Evolutionary conservation across 2,329 filamentous ascomycete species (phyloP).

Genomic region (Fusarium denticulatum): DNA sequence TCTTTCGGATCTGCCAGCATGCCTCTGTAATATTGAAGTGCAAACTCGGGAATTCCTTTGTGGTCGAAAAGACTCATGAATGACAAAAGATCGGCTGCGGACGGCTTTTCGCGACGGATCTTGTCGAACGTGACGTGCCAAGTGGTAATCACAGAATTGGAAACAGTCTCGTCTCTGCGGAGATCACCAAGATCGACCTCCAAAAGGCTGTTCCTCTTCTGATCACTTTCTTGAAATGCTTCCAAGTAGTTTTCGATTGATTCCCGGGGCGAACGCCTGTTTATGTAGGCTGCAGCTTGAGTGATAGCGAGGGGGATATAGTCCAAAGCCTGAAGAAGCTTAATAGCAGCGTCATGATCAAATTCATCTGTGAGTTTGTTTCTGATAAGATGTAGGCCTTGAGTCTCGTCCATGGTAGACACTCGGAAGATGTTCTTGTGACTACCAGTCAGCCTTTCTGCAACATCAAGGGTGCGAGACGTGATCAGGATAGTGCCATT

Average conservation of each 20-base stretch:
- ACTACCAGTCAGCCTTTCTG: conserved; percentile 20
- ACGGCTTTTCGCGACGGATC: neutral
- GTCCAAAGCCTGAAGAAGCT: conserved; percentile 38
- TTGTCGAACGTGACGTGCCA: conserved; percentile 26
- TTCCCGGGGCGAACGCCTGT: conserved; percentile 25
- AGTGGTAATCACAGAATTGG: conserved; percentile 9
- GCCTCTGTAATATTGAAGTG: neutral
- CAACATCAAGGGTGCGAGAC: conserved; percentile 18
- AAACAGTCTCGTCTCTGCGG: conserved; percentile 17
- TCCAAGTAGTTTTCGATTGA: conserved; percentile 47
- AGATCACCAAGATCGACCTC: conserved; percentile 39
- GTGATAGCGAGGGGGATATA: conserved; percentile 46
- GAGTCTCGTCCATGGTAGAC: conserved; percentile 12
- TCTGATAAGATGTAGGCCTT: conserved; percentile 21
- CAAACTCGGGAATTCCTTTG: conserved; percentile 9
- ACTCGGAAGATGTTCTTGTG: conserved; percentile 11
- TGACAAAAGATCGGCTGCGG: neutral
- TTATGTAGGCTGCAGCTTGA: conserved; percentile 46
- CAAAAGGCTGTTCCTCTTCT: conserved; percentile 40
- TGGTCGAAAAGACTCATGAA: conserved; percentile 34
- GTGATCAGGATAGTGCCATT: conserved; percentile 29
- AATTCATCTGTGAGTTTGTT: conserved; percentile 19
- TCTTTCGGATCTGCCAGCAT: accelerated
- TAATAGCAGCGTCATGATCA: neutral
- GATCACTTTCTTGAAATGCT: conserved; percentile 42